Percentiles rank a stretch among this genome's conserved stretches.
phyloP scores from a whole-genome alignment of 495 filamentous ascomycete species.

The Thozetella sp. region DNA sequence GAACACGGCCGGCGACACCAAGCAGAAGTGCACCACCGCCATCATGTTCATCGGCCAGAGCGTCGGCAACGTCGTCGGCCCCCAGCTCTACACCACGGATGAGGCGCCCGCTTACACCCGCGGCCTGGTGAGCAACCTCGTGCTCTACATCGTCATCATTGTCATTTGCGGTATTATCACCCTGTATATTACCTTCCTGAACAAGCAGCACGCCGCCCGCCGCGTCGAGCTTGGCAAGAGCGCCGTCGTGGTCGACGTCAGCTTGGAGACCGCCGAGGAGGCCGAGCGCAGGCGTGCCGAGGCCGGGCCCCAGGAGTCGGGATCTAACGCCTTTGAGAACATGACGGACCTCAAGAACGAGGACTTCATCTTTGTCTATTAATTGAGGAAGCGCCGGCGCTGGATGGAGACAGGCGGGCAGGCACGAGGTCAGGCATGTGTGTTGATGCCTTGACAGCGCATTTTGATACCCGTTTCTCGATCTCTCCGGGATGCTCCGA shows the following conservation, averaged over 20 bases:
- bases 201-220: slow-evolving; percentile 34
- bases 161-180: slow-evolving; percentile 32
- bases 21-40: slow-evolving; percentile 61
- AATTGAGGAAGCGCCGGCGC: too few species aligned
- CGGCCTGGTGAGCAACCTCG: slow-evolving; percentile 57
- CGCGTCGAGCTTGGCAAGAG: slow-evolving; percentile 35
- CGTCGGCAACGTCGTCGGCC: slow-evolving; percentile 57
- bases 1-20: slow-evolving; percentile 67
- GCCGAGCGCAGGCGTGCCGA: slow-evolving; percentile 6
- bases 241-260: slow-evolving; percentile 27
- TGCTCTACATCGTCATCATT: slow-evolving; percentile 56
- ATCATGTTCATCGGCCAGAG: slow-evolving; percentile 60
- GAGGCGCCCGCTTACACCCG: slow-evolving; percentile 56
- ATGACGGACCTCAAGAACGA: slow-evolving; percentile 47
- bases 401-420: too few species aligned
- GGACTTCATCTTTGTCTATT: slow-evolving; percentile 52
- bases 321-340: slow-evolving; percentile 40
- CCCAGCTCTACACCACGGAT: slow-evolving; percentile 53
- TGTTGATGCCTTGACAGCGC: too few species aligned
- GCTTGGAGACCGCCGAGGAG: slow-evolving; percentile 19
- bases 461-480: too few species aligned
- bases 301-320: background rate
- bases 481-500: too few species aligned
- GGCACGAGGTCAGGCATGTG: too few species aligned
- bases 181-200: slow-evolving; percentile 41